Base-by-base conservation (phyloP, 2,329 filamentous ascomycete genomes). In the Aspergillus thermomutatus region DNA sequence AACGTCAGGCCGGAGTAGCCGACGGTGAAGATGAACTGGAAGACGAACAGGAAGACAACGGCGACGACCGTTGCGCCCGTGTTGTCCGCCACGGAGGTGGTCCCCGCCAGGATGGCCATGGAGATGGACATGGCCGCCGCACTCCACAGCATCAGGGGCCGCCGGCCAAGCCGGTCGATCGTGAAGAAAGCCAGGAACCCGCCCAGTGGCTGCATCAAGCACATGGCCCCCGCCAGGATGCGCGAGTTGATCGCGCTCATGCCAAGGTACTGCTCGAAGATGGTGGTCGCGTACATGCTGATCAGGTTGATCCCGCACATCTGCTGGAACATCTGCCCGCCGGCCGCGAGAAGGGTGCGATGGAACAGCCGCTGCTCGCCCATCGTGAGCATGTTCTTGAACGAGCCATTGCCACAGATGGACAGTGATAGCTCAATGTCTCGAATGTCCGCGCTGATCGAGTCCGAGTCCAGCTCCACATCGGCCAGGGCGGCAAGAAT, bases 1-100 rank as follows among this genome's bases (percentile, higher is more conserved):
- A 85, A 86, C 62, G 83, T 85, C 31, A 82, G 78, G 1, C 83
- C 83, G 0, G 84, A 75, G 71, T 84, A 85, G 0, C 82, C 83
- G 55, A 85, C 81, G 0, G 81, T 82, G 47, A 84, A 81, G 69
- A 86, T 85, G 62, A 80, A 82, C 69, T 85, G 83, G 74, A 83
- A 87, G 49, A 83, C 68, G 69, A 83, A 86, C 50, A 86, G 77
- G 68, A 84, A 84, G 59, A 82, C 77, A 0, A 80, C 81, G 0
- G 80, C 81, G 0, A 77, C 79, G 45, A 84, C 79, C 58, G 81
- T 77, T 2, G 82, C 77, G 1, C 73, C 57, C 2, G 72, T 73
- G 68, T 82, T 81, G 14, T 69, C 67, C 0, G 50, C 51, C 31
- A 69, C 72, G 11, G 78, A 82, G 3, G 80, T 83, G 4, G 79